Base-by-base conservation (phyloP, 2,329 filamentous ascomycete species). In the Curvularia hawaiiensis region DNA sequence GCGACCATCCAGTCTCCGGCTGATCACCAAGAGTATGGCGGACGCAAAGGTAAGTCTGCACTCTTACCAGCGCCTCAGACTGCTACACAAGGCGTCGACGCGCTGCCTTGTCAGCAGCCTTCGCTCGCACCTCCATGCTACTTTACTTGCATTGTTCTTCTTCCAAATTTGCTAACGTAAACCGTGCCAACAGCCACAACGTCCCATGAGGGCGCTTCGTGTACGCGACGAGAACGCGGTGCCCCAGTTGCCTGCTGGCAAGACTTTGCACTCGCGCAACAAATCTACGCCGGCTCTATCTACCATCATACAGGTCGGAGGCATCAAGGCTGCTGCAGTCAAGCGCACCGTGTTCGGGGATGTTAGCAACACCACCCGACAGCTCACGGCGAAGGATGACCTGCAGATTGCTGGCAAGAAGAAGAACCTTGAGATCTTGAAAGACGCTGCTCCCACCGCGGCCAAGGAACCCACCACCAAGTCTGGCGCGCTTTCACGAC, bases 291-390 rank as follows among this genome's bases (percentile, higher is more conserved):
- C 76, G 76, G 89, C 78, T 77, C 84, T 83, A 65, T 90, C 79
- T 46, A 81, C 81, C 65, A 70, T 85, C 58, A 73, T 83, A 59
- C 79, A 83, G 60, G 82, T 80, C 49, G 82, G 79, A 56, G 82
- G 80, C 39, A 77, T 88, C 63, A 91, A 88, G 76, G 83, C 83
- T 52, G 82, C 85, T 50, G 82, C 85, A 56, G 82, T 88, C 54
- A 95, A 93, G 80, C 88, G 92, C 65, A 87, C 88, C 61, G 91
- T 87, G 12, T 92, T 96, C 76, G 90, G 86, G 49, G 92, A 96
- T 74, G 84, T 95, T 60, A 95, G 90, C 81, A 94, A 93, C 71
- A 87, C 83, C 45, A 71, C 81, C 40, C 77, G 70, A 51, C 68
- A 70, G 44, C 69, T 66, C 28, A 30, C 71, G 61, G 66, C 70